phyloP scores from a whole-genome alignment of 257 asterid species.

The Solanum neorickii region DNA sequence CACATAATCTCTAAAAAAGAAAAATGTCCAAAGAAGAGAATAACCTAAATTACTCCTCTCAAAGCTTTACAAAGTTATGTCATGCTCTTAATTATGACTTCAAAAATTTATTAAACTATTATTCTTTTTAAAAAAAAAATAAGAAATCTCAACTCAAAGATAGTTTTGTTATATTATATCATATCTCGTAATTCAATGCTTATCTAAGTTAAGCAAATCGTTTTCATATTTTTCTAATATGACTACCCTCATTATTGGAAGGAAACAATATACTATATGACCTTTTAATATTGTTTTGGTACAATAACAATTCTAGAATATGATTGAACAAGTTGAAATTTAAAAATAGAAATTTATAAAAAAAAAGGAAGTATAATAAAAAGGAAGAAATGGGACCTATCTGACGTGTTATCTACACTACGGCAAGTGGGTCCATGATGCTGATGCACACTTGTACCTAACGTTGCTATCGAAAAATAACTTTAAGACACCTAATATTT shows the following conservation, averaged over 20 bases:
- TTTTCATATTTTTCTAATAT: not conserved
- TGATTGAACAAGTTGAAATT: not conserved
- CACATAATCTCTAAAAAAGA: too few species aligned
- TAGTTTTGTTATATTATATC: not conserved
- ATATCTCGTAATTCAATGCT: not conserved
- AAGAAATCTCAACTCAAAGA: too few species aligned
- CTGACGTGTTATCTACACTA: slow-evolving; percentile 14
- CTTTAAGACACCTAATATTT: too few species aligned
- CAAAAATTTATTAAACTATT: too few species aligned
- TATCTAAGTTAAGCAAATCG: not conserved
- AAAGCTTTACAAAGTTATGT: too few species aligned
- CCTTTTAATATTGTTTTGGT: not conserved
- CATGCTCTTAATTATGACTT: not conserved
- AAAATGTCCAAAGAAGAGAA: too few species aligned
- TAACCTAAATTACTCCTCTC: too few species aligned
- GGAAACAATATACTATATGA: not conserved
- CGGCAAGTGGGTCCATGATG: not conserved
- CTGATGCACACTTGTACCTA: slow-evolving; percentile 2
- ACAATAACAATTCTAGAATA: not conserved
- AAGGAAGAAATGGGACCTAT: not conserved
- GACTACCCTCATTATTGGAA: not conserved
- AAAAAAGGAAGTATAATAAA: not conserved
- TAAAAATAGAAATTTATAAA: not conserved
- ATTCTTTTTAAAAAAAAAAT: too few species aligned
- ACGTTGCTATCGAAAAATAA: not conserved